Conservation (phyloP, 2,329 filamentous ascomycete species). For the Sclerotinia trifoliorum region DNA sequence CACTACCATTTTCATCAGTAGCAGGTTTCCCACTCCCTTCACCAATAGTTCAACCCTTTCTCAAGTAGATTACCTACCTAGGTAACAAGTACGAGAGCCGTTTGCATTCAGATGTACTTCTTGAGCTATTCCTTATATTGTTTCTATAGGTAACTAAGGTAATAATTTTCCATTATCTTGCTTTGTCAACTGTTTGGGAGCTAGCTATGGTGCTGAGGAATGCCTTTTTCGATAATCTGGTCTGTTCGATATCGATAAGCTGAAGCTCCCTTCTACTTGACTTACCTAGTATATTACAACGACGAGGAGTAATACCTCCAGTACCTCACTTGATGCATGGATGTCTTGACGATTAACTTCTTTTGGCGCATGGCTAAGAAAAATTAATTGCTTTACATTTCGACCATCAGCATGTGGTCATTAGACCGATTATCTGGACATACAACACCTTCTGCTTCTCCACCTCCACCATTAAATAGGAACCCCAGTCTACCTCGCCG, state of each 20-base stretch:
- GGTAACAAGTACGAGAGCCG: neutral
- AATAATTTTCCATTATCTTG: neutral
- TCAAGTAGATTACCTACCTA: neutral
- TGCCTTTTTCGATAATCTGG: constrained; percentile 17
- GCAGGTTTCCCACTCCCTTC: neutral
- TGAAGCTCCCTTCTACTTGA: constrained; percentile 3
- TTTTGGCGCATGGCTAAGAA: neutral
- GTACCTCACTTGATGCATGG: neutral
- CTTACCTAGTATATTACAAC: neutral
- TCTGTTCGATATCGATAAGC: constrained; percentile 18
- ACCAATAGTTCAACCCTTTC: neutral
- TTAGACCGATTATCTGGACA: constrained; percentile 80
- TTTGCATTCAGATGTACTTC: neutral
- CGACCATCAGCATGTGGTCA: constrained; percentile 62
- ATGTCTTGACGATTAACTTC: neutral
- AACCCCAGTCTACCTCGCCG: constrained; percentile 64
- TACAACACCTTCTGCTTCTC: constrained; percentile 55
- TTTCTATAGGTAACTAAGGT: neutral
- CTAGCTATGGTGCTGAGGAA: constrained; percentile 7
- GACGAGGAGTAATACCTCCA: constrained; percentile 2
- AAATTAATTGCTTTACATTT: neutral
- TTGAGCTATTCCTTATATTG: neutral
- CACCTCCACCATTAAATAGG: constrained; percentile 63
- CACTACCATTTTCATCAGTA: neutral
- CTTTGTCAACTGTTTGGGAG: neutral